Percentiles rank a stretch among this genome's conserved stretches.
Evolutionary conservation across 225 moss, liverwort and hornwort genomes (phyloP).

Genomic region (Polytrichum formosum): DNA sequence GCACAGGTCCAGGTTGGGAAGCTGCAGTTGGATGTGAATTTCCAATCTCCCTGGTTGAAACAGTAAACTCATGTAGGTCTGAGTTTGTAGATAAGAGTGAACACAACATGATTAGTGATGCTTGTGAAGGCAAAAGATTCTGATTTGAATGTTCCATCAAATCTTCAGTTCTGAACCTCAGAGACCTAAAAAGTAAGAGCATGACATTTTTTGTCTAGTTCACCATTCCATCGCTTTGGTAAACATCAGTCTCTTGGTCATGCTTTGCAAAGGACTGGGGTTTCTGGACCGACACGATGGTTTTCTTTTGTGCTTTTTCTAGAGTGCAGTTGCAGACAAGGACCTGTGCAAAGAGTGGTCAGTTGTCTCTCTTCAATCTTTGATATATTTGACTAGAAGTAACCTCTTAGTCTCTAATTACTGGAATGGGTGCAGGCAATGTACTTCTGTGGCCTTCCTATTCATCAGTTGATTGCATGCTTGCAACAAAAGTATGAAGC

Average conservation of each 20-base stretch:
- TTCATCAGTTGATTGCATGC: no score
- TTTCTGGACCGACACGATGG: no score
- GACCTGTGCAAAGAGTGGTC: no score
- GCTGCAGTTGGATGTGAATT: conserved; percentile 23
- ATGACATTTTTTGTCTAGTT: not conserved
- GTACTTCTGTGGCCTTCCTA: no score
- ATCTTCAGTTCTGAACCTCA: conserved; percentile 20
- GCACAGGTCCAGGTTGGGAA: conserved; percentile 13
- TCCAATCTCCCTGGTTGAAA: conserved; percentile 10
- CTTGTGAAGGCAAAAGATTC: conserved; percentile 23
- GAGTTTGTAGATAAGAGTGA: conserved; percentile 26
- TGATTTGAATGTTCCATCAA: conserved; percentile 18
- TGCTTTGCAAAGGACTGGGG: no score
- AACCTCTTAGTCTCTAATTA: no score
- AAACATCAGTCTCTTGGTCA: not conserved
- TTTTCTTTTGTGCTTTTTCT: no score
- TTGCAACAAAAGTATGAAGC: no score
- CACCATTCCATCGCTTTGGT: not conserved
- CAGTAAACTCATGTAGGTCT: conserved; percentile 15
- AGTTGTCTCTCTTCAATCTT: no score
- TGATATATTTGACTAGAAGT: no score
- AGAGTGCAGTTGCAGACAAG: no score
- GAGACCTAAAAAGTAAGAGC: conserved; percentile 6
- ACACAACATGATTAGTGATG: conserved; percentile 23
- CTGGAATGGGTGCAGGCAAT: no score